phyloP scores from a whole-genome alignment of 768 basidiomycete species.

The Pleurotus tuber-regium region DNA sequence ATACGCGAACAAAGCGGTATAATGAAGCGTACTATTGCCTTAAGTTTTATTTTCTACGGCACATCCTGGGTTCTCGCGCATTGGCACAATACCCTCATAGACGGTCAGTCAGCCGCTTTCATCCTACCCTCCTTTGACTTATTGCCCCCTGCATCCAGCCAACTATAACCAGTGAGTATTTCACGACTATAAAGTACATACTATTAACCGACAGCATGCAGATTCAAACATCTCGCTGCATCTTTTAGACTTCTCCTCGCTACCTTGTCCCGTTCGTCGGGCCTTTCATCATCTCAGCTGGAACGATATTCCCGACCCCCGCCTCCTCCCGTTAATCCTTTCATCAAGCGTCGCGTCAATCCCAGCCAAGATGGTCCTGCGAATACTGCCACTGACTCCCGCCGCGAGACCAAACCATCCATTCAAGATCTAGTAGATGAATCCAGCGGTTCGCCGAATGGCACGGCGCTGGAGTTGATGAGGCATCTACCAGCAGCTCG shows the following conservation, averaged over 20 bases:
- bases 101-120: conserved; percentile 23
- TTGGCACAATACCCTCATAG: conserved; percentile 45
- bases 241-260: conserved; percentile 37
- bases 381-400: background rate
- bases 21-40: conserved; percentile 13
- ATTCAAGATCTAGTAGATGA: background rate
- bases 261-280: conserved; percentile 22
- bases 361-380: background rate
- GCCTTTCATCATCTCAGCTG: conserved; percentile 22
- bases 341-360: conserved; percentile 25
- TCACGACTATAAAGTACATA: background rate
- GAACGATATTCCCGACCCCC: conserved; percentile 35
- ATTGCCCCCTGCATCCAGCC: conserved; percentile 16
- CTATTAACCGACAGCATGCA: conserved; percentile 12
- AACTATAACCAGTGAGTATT: conserved; percentile 32
- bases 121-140: background rate
- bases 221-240: conserved; percentile 33
- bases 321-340: conserved; percentile 38
- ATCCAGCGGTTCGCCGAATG: background rate
- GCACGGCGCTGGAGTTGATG: background rate
- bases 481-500: background rate
- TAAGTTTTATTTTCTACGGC: conserved; percentile 16
- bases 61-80: conserved; percentile 34
- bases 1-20: conserved; percentile 15
- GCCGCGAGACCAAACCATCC: background rate